These are phyloP conservation scores for Kazachstania kunashirensis DNA, from an alignment of 805 yeast genomes.

Conservation along the genomic window DNA sequence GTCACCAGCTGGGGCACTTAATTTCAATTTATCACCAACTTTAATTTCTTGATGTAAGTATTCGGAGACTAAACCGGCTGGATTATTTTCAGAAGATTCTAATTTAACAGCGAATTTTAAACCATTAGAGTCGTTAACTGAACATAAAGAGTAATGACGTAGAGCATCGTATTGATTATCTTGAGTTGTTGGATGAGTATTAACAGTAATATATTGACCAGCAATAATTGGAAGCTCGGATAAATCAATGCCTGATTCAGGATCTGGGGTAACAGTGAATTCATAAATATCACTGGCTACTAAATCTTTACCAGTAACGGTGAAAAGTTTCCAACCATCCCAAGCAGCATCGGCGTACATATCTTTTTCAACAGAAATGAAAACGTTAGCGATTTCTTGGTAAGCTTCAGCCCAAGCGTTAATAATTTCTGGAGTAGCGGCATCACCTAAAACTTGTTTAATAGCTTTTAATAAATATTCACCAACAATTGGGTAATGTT, in stretches of 20 bases:
- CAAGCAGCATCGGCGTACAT: constrained; percentile 43
- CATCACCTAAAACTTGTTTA: constrained; percentile 43
- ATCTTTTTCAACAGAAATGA: constrained; percentile 45
- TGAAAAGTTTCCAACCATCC: constrained; percentile 50
- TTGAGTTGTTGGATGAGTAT: constrained; percentile 29
- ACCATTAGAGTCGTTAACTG: constrained; percentile 29
- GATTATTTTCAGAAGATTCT: constrained; percentile 23
- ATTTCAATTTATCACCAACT: constrained; percentile 39
- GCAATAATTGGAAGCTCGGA: constrained; percentile 23
- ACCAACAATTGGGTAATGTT: constrained; percentile 62
- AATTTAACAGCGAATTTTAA: constrained; percentile 52
- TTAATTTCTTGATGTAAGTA: constrained; percentile 39
- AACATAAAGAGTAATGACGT: constrained; percentile 53
- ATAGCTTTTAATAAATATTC: constrained; percentile 45
- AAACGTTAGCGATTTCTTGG: constrained; percentile 48
- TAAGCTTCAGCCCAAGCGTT: constrained; percentile 62
- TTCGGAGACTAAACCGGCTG: constrained; percentile 41
- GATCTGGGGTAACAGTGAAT: constrained; percentile 40
- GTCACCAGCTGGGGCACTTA: constrained; percentile 54
- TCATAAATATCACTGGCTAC: constrained; percentile 44
- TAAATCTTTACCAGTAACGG: constrained; percentile 32
- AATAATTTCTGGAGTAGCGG: constrained; percentile 50
- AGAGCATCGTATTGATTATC: constrained; percentile 35
- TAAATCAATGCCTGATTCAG: constrained; percentile 29
- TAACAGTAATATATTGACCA: constrained; percentile 34